Evolutionary conservation across 2,329 filamentous ascomycete genomes (phyloP).

Genomic region (Thelonectria discophora): DNA sequence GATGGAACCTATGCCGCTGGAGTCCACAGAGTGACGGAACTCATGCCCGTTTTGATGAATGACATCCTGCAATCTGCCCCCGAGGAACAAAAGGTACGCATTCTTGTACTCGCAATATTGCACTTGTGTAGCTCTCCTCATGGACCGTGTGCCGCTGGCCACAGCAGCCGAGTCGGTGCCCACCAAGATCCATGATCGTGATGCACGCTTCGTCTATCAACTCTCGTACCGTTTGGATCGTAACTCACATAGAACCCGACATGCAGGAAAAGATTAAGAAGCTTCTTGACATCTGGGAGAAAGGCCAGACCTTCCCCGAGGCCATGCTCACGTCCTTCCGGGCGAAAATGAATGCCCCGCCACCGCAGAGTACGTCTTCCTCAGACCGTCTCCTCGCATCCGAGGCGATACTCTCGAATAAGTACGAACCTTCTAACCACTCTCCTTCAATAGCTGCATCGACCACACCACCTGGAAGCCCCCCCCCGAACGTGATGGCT

Average conservation of each 20-base stretch:
- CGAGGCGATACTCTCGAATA: constrained; percentile 5
- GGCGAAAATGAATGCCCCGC: constrained; percentile 73
- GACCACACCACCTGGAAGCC: constrained; percentile 75
- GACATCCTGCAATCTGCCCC: constrained; percentile 91
- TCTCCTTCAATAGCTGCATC: constrained; percentile 64
- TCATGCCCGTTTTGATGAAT: constrained; percentile 93
- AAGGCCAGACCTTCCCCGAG: constrained; percentile 87
- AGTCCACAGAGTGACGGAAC: constrained; percentile 94
- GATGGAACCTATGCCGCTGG: constrained; percentile 95
- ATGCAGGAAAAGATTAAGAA: constrained; percentile 93
- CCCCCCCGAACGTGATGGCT: constrained; percentile 57
- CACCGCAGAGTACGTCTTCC: constrained; percentile 69
- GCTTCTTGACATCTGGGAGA: constrained; percentile 97
- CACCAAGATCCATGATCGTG: constrained; percentile 31
- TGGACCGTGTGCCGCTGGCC: constrained; percentile 27
- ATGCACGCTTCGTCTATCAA: constrained; percentile 27
- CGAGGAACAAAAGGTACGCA: constrained; percentile 95
- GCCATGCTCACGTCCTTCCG: constrained; percentile 84
- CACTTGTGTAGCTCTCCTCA: constrained; percentile 36
- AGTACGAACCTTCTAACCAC: constrained; percentile 50
- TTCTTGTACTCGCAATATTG: constrained; percentile 37
- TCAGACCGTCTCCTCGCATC: constrained; percentile 4
- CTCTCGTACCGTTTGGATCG: constrained; percentile 37
- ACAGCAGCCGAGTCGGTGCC: constrained; percentile 21
- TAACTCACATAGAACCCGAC: constrained; percentile 53